Base-by-base conservation (phyloP, 179 eudicot genomes). In the Patellifolia procumbens region DNA sequence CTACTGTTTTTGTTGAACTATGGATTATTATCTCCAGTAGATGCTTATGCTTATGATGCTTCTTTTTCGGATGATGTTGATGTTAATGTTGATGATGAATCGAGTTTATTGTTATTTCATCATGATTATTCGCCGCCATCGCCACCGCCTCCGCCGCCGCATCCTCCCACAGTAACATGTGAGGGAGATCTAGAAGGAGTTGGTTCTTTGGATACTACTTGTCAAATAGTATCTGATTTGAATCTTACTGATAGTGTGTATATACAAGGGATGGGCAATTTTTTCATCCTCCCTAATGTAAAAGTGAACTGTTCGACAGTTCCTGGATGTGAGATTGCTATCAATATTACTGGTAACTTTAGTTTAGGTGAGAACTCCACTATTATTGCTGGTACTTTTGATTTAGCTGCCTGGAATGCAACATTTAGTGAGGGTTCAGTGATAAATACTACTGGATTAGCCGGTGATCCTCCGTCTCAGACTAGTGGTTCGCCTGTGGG, bases 81-180 rank as follows among this genome's bases (percentile, higher is more conserved):
- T n/a, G 71, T 60, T n/a, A n/a, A n/a, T n/a, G n/a, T n/a, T n/a
- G n/a, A n/a, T n/a, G n/a, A n/a, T 15, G 84, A 83, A 31, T 76
- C 72, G n/a, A 51, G 15, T 43, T 5, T 42, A n/a, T 42, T 59
- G 35, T 74, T 78, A 28, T 67, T 58, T 19, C 74, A 75, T 20
- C 81, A 84, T 12, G 96, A 92, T 72, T 92, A 94, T 80, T 82
- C 96, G 3, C 96, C 96, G 26, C 97, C 97, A 19, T 76, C 94
- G 9, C 96, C 94, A 16, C 92, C 98, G 0, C 79, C 92, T 0
- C 89, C 91, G 9, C 87, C 92, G 15, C 93, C 95, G 5, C 88
- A 78, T 34, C 92, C 92, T 22, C 89, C 95, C 64, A 75, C 95
- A 28, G 87, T 87, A 35, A 82, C 97, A 3, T 95, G 99, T 77